These are phyloP conservation scores for Eucalyptus tenuipes DNA, from an alignment of 345 rosid genomes.

Conservation along the genomic window DNA sequence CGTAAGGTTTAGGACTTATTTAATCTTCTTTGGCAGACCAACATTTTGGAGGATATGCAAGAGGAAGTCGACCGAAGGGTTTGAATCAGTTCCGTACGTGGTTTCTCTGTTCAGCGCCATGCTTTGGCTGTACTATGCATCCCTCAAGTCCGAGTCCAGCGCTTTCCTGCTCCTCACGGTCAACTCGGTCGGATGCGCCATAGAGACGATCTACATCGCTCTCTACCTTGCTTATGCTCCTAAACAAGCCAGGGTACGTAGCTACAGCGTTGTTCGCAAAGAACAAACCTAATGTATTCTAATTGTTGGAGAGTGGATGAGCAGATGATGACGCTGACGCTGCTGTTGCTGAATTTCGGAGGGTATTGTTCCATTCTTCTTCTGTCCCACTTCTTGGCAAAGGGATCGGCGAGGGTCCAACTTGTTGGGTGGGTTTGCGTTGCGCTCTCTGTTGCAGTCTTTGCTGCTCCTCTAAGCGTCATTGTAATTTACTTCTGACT, in stretches of 20 bases:
- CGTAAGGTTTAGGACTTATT: not conserved
- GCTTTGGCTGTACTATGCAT: constrained; percentile 59
- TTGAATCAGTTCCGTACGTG: constrained; percentile 50
- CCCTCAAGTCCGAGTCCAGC: constrained; percentile 18
- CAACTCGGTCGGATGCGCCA: constrained; percentile 63
- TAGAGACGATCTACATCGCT: constrained; percentile 55
- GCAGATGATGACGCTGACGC: constrained; percentile 50
- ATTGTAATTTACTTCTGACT: constrained; percentile 17
- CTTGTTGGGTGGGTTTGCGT: constrained; percentile 91
- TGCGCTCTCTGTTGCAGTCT: constrained; percentile 48
- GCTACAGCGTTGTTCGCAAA: not conserved
- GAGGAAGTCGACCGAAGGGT: constrained; percentile 56
- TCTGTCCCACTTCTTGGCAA: constrained; percentile 22
- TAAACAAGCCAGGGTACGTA: constrained; percentile 34
- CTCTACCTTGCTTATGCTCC: constrained; percentile 60
- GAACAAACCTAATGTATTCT: not conserved
- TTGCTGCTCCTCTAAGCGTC: constrained; percentile 73
- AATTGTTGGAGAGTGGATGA: not conserved
- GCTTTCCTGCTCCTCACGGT: constrained; percentile 73
- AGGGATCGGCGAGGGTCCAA: not conserved
- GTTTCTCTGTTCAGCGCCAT: constrained; percentile 34
- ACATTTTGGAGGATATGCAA: constrained; percentile 40
- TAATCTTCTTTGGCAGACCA: constrained; percentile 13
- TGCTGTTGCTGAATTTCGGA: constrained; percentile 47
- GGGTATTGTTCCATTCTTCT: constrained; percentile 33